Percentiles rank a stretch among this genome's conserved stretches.
These are phyloP conservation scores for Saxophila tyrrhenica DNA, from an alignment of 495 filamentous ascomycete species.

Conservation along the genomic window DNA sequence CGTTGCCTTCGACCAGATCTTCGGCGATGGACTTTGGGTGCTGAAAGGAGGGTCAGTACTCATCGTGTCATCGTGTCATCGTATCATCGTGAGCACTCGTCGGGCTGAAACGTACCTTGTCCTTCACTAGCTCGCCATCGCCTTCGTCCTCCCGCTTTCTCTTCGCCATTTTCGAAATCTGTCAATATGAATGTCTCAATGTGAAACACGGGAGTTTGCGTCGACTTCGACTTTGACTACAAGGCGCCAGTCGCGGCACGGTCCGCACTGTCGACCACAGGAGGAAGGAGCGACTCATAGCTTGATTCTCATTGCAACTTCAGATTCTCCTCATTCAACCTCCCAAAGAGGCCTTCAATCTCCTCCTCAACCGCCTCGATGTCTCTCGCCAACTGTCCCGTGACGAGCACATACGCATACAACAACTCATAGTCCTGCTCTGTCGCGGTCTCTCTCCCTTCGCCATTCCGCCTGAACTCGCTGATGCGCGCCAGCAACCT, in stretches of 20 bases:
- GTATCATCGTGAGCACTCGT: no score
- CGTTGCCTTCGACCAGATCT: no score
- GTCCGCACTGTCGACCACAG: neutral
- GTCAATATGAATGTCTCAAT: neutral
- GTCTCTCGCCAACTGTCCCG: slow-evolving; percentile 55
- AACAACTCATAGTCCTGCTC: slow-evolving; percentile 61
- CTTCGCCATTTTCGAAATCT: neutral
- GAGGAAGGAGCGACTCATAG: neutral
- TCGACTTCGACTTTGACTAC: no score
- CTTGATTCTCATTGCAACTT: slow-evolving; percentile 42
- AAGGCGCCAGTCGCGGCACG: no score
- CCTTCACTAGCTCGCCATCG: neutral
- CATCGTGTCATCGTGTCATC: no score
- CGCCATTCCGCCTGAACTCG: slow-evolving; percentile 62
- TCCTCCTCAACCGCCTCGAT: slow-evolving; percentile 56
- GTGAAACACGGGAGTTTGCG: neutral
- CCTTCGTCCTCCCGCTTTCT: neutral
- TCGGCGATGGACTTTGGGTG: no score
- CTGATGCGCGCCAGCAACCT: slow-evolving; percentile 82
- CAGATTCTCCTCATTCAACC: slow-evolving; percentile 61
- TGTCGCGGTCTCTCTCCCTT: slow-evolving; percentile 38
- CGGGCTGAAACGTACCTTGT: neutral
- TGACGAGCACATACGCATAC: slow-evolving; percentile 63
- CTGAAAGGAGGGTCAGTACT: no score
- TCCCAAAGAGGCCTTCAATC: slow-evolving; percentile 63